Percentiles rank a stretch among this genome's conserved stretches.
phyloP scores from a whole-genome alignment of 2,329 filamentous ascomycete species.

The Gaeumannomyces tritici region DNA sequence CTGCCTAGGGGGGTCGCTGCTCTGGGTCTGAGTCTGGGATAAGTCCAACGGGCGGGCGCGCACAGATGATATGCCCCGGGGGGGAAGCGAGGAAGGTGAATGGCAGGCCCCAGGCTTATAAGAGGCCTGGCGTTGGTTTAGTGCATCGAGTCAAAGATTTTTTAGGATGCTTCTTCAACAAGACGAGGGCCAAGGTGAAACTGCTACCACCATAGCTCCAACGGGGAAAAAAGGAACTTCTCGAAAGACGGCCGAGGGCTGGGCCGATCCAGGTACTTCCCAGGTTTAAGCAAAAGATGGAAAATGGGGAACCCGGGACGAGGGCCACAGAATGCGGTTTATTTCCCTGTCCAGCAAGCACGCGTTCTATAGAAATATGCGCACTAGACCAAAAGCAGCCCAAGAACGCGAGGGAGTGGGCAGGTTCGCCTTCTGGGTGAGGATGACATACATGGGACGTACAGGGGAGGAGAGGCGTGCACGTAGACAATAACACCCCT shows the following conservation, averaged over 20 bases:
- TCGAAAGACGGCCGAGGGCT: background rate
- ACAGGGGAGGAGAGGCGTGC: too few relatives aligned
- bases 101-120: background rate
- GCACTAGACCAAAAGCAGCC: slow-evolving; percentile 27
- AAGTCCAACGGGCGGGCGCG: slow-evolving; percentile 2
- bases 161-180: slow-evolving; percentile 3
- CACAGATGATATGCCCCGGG: slow-evolving; percentile 4
- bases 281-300: background rate
- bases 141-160: slow-evolving; percentile 2
- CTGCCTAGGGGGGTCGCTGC: background rate
- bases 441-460: slow-evolving; percentile 18
- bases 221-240: background rate
- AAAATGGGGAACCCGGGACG: background rate
- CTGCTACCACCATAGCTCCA: slow-evolving; percentile 2
- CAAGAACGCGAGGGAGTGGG: slow-evolving; percentile 25
- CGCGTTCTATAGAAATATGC: background rate
- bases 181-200: slow-evolving; percentile 2
- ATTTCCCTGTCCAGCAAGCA: background rate
- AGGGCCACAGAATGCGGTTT: slow-evolving; percentile 1
- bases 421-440: slow-evolving; percentile 9
- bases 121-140: background rate
- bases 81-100: background rate
- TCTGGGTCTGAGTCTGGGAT: background rate
- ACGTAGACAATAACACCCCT: too few relatives aligned
- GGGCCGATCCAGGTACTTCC: slow-evolving; percentile 1